phyloP scores from a whole-genome alignment of 257 asterid species.

The Gardenia jasminoides region DNA sequence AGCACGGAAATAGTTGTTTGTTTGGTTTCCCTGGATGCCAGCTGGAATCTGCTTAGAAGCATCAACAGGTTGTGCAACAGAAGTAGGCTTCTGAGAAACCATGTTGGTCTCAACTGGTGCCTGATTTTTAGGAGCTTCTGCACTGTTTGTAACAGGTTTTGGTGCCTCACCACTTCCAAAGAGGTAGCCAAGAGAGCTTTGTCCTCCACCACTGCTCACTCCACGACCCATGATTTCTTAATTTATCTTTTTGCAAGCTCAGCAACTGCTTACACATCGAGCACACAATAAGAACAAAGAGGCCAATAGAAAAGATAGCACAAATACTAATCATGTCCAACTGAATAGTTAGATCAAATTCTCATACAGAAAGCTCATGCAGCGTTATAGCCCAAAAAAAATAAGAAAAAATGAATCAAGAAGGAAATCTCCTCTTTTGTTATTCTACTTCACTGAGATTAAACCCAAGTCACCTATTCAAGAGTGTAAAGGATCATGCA shows the following conservation, averaged over 20 bases:
- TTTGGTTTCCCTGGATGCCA: constrained; percentile 59
- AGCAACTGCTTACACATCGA: constrained; percentile 23
- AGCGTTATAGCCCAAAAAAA: neutral
- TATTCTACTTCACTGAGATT: too few relatives aligned
- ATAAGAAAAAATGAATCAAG: too few relatives aligned
- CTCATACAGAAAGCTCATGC: neutral
- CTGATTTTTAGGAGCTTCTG: constrained; percentile 41
- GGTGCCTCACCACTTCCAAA: constrained; percentile 77
- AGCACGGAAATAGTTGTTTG: constrained; percentile 63
- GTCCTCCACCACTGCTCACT: constrained; percentile 87
- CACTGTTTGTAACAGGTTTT: constrained; percentile 41
- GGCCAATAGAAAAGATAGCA: too few relatives aligned
- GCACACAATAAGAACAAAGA: neutral
- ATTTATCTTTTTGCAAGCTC: neutral
- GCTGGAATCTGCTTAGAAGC: constrained; percentile 58
- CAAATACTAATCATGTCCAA: neutral
- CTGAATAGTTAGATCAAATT: neutral
- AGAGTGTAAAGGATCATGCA: too few relatives aligned
- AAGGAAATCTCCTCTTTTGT: too few relatives aligned
- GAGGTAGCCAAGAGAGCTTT: constrained; percentile 85
- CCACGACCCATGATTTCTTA: constrained; percentile 69
- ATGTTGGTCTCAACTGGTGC: constrained; percentile 34
- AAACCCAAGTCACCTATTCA: too few relatives aligned
- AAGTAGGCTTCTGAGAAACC: constrained; percentile 44
- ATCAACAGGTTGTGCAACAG: constrained; percentile 38